Base-by-base conservation (phyloP, 2,329 filamentous ascomycete genomes). In the Teratosphaeriaceae sp. region DNA sequence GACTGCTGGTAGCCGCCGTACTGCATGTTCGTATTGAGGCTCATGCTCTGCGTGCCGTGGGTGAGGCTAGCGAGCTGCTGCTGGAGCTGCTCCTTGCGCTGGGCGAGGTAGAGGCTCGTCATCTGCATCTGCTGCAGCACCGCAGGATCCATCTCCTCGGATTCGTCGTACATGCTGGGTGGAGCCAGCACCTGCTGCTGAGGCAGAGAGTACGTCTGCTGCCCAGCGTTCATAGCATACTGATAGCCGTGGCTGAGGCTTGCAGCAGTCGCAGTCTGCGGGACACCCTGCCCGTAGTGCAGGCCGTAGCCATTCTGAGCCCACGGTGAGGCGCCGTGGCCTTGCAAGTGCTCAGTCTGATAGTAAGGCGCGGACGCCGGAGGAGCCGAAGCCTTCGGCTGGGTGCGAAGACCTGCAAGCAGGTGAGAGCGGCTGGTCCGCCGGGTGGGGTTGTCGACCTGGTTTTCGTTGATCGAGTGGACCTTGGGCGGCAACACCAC, bases 391-490 rank as follows among this genome's bases (percentile, higher is more conserved):
- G 85, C 89, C 74, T 95, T 96, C 27, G 92, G 92, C 39, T 89
- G 88, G 49, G 92, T 98, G 61, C 92, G 82, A 48, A 98, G 76
- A 44, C 90, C 90, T 48, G 90, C 90, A 59, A 98, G 80, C 51
- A 98, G 78, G 62, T 98, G 92, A 51, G 88, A 94, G 53, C 92
- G 87, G 67, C 88, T 95, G 42, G 90, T 97, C 60, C 90, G 85
- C 48, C 90, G 92, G 42, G 89, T 94, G 7, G 85, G 80, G 42
- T 79, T 75, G 44, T 82, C 82, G 51, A 84, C 80, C 47, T 79
- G 74, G 57, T 79, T 74, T 63, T 82, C 78, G 54, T 83, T 80
- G 58, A 79, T 76, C 42, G 85, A 73, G 42, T 73, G 74, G 48
- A 82, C 76, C 65, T 85, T 88, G 51, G 76, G 77, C 40, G 74